These are phyloP conservation scores for Cercophora newfieldiana DNA, from an alignment of 495 filamentous ascomycete genomes.

Conservation along the genomic window DNA sequence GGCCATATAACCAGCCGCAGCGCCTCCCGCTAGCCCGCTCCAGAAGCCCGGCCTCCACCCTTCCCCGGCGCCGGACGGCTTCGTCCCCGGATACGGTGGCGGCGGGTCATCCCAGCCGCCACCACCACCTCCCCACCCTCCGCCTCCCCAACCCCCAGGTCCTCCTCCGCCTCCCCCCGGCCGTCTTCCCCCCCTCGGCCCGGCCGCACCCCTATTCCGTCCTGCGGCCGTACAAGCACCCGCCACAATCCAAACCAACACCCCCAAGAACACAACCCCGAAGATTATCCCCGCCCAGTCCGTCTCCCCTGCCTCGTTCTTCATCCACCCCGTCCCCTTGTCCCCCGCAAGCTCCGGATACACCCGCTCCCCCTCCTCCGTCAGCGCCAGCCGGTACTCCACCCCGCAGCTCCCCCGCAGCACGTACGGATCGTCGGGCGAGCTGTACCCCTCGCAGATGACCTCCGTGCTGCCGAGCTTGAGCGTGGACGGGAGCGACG, in stretches of 20 bases:
- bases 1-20: slow-evolving; percentile 67
- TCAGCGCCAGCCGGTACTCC: slow-evolving; percentile 82
- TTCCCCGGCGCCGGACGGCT: slow-evolving; percentile 33
- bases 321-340: slow-evolving; percentile 17
- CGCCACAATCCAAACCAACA: slow-evolving; percentile 55
- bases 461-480: slow-evolving; percentile 91
- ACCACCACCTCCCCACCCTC: slow-evolving; percentile 28
- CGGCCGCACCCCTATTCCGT: slow-evolving; percentile 11
- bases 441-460: slow-evolving; percentile 84
- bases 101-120: slow-evolving; percentile 57
- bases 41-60: slow-evolving; percentile 88
- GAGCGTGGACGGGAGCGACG: slow-evolving; percentile 75
- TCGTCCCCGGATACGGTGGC: slow-evolving; percentile 55
- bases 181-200: slow-evolving; percentile 14
- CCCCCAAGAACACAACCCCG: slow-evolving; percentile 40
- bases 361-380: slow-evolving; percentile 72
- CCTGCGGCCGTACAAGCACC: slow-evolving; percentile 35
- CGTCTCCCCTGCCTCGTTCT: not conserved
- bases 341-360: slow-evolving; percentile 51
- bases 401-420: slow-evolving; percentile 90
- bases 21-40: slow-evolving; percentile 72
- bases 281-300: slow-evolving; percentile 34
- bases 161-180: slow-evolving; percentile 16
- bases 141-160: slow-evolving; percentile 25
- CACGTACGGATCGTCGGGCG: slow-evolving; percentile 74